Conservation (phyloP, 768 basidiomycete species). For the Collybiopsis luxurians region DNA sequence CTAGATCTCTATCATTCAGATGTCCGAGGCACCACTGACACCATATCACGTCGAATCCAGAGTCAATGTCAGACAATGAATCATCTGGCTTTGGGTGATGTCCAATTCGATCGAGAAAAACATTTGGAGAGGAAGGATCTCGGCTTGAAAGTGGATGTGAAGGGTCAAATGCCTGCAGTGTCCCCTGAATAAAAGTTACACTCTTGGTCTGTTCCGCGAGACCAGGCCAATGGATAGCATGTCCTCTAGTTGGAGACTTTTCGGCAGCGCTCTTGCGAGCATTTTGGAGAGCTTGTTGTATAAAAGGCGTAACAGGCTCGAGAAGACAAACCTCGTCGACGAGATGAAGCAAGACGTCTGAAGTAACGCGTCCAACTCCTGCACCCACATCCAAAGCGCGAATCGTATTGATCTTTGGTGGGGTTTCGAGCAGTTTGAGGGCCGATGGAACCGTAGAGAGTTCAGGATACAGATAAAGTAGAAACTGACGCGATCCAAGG, state of each 20-base stretch:
- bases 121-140: constrained; percentile 23
- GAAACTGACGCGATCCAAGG: constrained; percentile 84
- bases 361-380: constrained; percentile 90
- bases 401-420: constrained; percentile 28
- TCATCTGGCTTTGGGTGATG: constrained; percentile 41
- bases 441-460: constrained; percentile 78
- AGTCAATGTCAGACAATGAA: constrained; percentile 36
- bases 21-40: constrained; percentile 98
- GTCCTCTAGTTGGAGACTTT: constrained; percentile 10
- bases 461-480: constrained; percentile 77
- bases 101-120: constrained; percentile 66
- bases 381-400: constrained; percentile 92
- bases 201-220: constrained; percentile 61
- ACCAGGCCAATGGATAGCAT: constrained; percentile 54
- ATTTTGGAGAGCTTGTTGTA: constrained; percentile 61
- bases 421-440: constrained; percentile 45
- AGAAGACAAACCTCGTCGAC: constrained; percentile 84
- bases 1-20: constrained; percentile 72
- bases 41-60: constrained; percentile 89
- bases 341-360: constrained; percentile 85
- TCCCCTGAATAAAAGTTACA: constrained; percentile 76
- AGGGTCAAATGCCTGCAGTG: constrained; percentile 83
- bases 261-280: constrained; percentile 31
- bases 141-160: constrained; percentile 32
- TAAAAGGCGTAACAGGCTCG: constrained; percentile 82